These are phyloP conservation scores for Irpex sp. DNA, from an alignment of 1,284 basidiomycete species.

Conservation along the genomic window DNA sequence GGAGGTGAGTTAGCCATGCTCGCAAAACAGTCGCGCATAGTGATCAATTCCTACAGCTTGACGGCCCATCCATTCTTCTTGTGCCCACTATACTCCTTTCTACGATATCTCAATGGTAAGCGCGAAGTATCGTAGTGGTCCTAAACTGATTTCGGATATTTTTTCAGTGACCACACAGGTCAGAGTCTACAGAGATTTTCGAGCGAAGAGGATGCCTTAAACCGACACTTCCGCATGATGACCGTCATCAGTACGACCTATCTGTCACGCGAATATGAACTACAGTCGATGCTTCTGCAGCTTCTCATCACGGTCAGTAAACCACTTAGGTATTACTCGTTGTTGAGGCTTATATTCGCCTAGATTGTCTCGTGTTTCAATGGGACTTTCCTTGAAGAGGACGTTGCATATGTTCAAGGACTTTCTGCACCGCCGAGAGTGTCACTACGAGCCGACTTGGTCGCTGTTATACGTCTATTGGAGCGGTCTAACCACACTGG, in stretches of 20 bases:
- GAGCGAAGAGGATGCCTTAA: conserved; percentile 19
- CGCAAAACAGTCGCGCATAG: not conserved
- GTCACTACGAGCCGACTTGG: conserved; percentile 3
- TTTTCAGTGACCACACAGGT: conserved; percentile 20
- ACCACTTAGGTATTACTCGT: not conserved
- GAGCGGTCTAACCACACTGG: conserved; percentile 9
- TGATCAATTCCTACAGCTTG: conserved; percentile 7
- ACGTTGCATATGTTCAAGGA: not conserved
- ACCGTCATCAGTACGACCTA: not conserved
- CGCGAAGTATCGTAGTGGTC: not conserved
- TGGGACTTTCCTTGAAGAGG: conserved; percentile 31
- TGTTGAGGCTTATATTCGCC: not conserved
- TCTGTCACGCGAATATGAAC: conserved; percentile 12
- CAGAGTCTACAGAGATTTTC: conserved; percentile 18
- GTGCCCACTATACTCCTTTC: conserved; percentile 24
- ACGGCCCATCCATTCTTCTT: conserved; percentile 25
- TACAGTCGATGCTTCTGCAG: conserved; percentile 14
- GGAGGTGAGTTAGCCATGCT: conserved; percentile 15
- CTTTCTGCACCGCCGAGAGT: not conserved
- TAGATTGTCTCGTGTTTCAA: conserved; percentile 40
- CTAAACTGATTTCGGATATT: not conserved
- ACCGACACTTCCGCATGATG: conserved; percentile 16
- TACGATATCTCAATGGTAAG: conserved; percentile 25
- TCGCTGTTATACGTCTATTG: conserved; percentile 6
- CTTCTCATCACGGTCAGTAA: conserved; percentile 17